phyloP scores from a whole-genome alignment of 352 stramenopile species.

The Phytophthora constricta region DNA sequence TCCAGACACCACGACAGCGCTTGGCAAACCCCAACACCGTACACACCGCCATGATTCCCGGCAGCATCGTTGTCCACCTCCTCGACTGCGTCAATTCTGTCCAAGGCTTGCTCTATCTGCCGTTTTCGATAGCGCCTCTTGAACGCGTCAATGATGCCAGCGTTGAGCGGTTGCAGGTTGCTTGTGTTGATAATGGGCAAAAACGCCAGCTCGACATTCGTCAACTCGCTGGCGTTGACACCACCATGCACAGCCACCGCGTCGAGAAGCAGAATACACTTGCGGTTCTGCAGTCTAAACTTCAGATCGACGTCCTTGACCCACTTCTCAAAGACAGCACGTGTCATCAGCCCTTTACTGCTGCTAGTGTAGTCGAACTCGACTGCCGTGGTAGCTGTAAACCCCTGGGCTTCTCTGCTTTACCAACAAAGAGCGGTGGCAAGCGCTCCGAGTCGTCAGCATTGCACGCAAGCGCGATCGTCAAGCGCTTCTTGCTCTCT shows the following conservation, averaged over 20 bases:
- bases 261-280: slow-evolving; percentile 41
- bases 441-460: slow-evolving; percentile 44
- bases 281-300: slow-evolving; percentile 29
- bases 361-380: slow-evolving; percentile 42
- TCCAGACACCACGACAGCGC: slow-evolving; percentile 35
- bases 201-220: slow-evolving; percentile 32
- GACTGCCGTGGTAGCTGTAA: slow-evolving; percentile 13
- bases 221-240: slow-evolving; percentile 23
- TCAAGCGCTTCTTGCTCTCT: slow-evolving; percentile 36
- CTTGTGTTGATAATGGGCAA: slow-evolving; percentile 20
- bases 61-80: slow-evolving; percentile 17
- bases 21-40: slow-evolving; percentile 30
- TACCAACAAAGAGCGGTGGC: slow-evolving; percentile 41
- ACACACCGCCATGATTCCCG: slow-evolving; percentile 13
- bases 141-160: slow-evolving; percentile 31
- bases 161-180: slow-evolving; percentile 32
- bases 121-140: slow-evolving; percentile 38
- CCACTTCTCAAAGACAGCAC: slow-evolving; percentile 42
- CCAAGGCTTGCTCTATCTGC: slow-evolving; percentile 34
- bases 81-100: slow-evolving; percentile 35
- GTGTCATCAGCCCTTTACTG: slow-evolving; percentile 41
- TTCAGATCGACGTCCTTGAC: slow-evolving; percentile 30
- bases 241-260: slow-evolving; percentile 31
- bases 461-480: slow-evolving; percentile 36
- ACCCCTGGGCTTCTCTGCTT: slow-evolving; percentile 37